Evolutionary conservation across 1,284 basidiomycete genomes (phyloP).

Genomic region (Crucibulum parvulum): DNA sequence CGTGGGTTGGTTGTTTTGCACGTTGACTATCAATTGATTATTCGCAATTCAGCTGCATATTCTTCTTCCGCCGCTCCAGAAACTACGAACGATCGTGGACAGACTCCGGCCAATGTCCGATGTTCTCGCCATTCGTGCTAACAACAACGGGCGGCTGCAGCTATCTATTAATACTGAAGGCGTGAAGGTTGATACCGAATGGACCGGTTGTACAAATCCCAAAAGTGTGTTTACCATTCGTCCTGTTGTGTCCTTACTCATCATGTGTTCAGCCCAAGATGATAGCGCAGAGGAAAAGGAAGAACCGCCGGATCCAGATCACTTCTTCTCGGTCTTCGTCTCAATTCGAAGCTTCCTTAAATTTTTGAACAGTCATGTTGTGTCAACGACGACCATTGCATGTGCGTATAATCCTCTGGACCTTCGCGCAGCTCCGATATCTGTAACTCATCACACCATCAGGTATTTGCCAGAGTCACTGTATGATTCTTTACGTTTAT

Average conservation of each 20-base stretch:
- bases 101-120: conserved; percentile 79
- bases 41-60: conserved; percentile 72
- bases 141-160: conserved; percentile 67
- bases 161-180: conserved; percentile 74
- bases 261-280: conserved; percentile 3
- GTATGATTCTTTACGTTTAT: conserved; percentile 90
- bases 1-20: conserved; percentile 9
- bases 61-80: conserved; percentile 78
- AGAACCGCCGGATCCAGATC: conserved; percentile 50
- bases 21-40: not conserved
- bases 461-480: conserved; percentile 89
- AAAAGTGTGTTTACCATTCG: conserved; percentile 51
- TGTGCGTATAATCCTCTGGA: conserved; percentile 54
- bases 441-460: conserved; percentile 4
- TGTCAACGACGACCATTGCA: conserved; percentile 88
- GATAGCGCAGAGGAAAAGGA: conserved; percentile 30
- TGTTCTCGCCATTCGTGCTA: conserved; percentile 76
- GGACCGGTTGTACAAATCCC: conserved; percentile 80
- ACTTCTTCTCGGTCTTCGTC: conserved; percentile 73
- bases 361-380: conserved; percentile 84
- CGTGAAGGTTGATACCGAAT: conserved; percentile 81
- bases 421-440: not conserved
- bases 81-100: conserved; percentile 82
- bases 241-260: not conserved
- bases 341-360: conserved; percentile 82